A percentile compares a stretch with the other conserved stretches of the same genome.
phyloP scores from a whole-genome alignment of 1,284 basidiomycete species.

The Bothia castanella region DNA sequence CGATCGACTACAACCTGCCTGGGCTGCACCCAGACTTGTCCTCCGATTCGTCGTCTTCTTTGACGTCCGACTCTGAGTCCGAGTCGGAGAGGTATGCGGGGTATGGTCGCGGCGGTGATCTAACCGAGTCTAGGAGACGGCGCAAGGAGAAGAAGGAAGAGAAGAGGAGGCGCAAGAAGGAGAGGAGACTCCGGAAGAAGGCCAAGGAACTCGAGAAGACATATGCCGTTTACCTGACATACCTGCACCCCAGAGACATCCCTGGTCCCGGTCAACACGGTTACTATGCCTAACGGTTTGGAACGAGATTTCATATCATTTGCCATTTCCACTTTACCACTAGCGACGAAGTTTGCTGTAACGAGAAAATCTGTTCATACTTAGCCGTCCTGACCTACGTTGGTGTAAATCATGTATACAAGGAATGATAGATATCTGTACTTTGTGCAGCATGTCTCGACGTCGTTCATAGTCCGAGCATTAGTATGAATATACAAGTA shows the following conservation, averaged over 20 bases:
- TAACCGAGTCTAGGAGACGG: slow-evolving; percentile 46
- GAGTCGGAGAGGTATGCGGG: slow-evolving; percentile 39
- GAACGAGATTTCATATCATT: not conserved
- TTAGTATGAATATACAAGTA: slow-evolving; percentile 25
- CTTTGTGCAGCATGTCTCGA: slow-evolving; percentile 2
- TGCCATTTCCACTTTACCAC: not conserved
- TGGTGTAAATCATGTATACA: slow-evolving; percentile 23
- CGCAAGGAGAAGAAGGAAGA: slow-evolving; percentile 53
- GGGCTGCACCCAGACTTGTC: slow-evolving; percentile 42
- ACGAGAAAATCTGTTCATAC: slow-evolving; percentile 2
- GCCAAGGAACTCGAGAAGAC: slow-evolving; percentile 55
- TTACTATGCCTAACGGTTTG: slow-evolving; percentile 26
- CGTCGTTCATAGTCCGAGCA: slow-evolving; percentile 5
- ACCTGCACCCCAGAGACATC: slow-evolving; percentile 38
- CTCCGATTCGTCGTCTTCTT: slow-evolving; percentile 37
- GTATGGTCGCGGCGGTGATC: slow-evolving; percentile 39
- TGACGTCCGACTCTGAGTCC: slow-evolving; percentile 40
- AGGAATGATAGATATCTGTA: slow-evolving; percentile 12
- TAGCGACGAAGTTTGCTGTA: not conserved
- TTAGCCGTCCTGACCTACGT: slow-evolving; percentile 4
- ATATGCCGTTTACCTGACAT: slow-evolving; percentile 61
- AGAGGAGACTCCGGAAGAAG: slow-evolving; percentile 58
- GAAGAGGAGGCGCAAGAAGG: slow-evolving; percentile 55
- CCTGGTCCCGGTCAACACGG: slow-evolving; percentile 18
- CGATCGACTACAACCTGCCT: slow-evolving; percentile 51